A percentile compares a stretch with the other conserved stretches of the same genome.
These are phyloP conservation scores for Geranomyces michiganensis DNA, from an alignment of 192 early-diverging fungal species.

Conservation along the genomic window DNA sequence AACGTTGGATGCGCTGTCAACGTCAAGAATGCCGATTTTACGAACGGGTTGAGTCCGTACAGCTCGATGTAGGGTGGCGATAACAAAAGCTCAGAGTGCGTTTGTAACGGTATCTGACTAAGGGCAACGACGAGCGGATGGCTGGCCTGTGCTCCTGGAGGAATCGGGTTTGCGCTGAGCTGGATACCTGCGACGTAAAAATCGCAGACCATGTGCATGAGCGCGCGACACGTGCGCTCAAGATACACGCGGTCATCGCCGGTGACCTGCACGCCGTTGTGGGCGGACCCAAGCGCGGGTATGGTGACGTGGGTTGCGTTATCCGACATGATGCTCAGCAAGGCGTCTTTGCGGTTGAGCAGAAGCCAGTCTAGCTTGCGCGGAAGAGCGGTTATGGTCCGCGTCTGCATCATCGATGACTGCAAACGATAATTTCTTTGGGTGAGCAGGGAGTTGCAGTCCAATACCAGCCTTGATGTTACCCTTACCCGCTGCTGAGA, in stretches of 20 bases:
- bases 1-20: conserved; percentile 58
- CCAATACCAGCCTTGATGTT: background rate
- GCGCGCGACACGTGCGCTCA: conserved; percentile 67
- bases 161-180: conserved; percentile 27
- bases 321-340: conserved; percentile 74
- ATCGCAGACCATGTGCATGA: conserved; percentile 70
- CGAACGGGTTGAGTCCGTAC: conserved; percentile 66
- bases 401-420: conserved; percentile 11
- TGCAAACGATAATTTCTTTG: background rate
- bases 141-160: background rate
- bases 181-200: conserved; percentile 56
- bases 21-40: conserved; percentile 61
- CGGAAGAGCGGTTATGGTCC: conserved; percentile 48
- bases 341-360: conserved; percentile 60
- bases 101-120: conserved; percentile 12
- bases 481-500: conserved; percentile 21
- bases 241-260: conserved; percentile 73
- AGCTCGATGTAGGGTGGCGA: conserved; percentile 59
- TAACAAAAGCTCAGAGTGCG: conserved; percentile 10
- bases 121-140: conserved; percentile 9
- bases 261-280: conserved; percentile 50
- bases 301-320: conserved; percentile 72
- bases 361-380: conserved; percentile 84
- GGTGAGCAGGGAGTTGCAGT: background rate
- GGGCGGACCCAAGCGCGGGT: conserved; percentile 61